These are phyloP conservation scores for Fusarium setosum DNA, from an alignment of 2,329 filamentous ascomycete species.

Conservation along the genomic window DNA sequence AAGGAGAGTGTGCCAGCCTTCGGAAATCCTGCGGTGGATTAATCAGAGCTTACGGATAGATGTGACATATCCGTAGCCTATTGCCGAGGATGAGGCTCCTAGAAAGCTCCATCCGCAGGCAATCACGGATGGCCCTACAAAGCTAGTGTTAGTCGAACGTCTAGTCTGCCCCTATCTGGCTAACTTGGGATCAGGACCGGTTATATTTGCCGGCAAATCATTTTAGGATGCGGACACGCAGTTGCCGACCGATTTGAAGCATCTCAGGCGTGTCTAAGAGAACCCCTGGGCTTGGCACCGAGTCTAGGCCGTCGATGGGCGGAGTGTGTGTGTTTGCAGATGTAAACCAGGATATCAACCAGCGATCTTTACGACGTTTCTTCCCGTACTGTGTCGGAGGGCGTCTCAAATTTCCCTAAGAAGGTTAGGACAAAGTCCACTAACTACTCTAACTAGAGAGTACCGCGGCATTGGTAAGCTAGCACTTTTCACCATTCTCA, in stretches of 20 bases:
- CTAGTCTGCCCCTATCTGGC: slow-evolving; percentile 2
- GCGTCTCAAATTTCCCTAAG: slow-evolving; percentile 4
- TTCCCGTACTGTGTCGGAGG: slow-evolving; percentile 6
- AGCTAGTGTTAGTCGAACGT: slow-evolving; percentile 17
- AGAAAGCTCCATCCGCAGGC: slow-evolving; percentile 13
- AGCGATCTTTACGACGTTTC: too few relatives aligned
- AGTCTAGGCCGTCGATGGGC: background rate
- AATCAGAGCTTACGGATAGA: slow-evolving; percentile 29
- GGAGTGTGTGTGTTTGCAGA: background rate
- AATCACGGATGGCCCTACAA: background rate
- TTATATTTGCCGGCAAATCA: slow-evolving; percentile 11
- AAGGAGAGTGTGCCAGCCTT: slow-evolving; percentile 2
- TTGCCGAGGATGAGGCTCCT: slow-evolving; percentile 36
- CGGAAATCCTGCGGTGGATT: slow-evolving; percentile 11
- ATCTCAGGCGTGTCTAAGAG: slow-evolving; percentile 1
- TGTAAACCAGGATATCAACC: background rate
- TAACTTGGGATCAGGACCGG: slow-evolving; percentile 18
- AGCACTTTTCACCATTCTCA: background rate
- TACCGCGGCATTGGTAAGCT: slow-evolving; percentile 26
- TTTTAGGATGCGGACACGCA: background rate
- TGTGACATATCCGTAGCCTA: slow-evolving; percentile 7
- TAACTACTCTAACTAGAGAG: slow-evolving; percentile 6
- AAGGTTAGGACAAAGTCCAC: background rate
- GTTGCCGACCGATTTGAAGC: background rate
- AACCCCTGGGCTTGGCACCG: background rate